Evolutionary conservation across 2,329 filamentous ascomycete genomes (phyloP).

Genomic region (Sporothrix dimorphospora): DNA sequence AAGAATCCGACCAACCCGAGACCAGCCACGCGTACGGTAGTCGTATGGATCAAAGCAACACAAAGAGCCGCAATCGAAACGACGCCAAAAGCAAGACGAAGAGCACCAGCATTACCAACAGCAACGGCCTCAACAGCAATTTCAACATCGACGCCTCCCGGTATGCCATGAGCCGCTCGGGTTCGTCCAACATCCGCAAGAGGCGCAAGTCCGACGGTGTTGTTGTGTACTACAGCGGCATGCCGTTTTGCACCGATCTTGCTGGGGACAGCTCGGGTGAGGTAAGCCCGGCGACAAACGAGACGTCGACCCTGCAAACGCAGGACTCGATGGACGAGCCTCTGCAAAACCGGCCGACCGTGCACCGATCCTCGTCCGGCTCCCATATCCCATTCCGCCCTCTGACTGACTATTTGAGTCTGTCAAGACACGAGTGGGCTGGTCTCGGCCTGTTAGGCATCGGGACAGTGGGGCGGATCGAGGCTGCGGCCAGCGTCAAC

Average conservation of each 20-base stretch:
- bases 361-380: conserved; percentile 53
- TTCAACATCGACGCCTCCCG: conserved; percentile 49
- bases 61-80: background rate
- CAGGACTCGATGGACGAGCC: conserved; percentile 35
- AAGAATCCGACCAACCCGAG: conserved; percentile 49
- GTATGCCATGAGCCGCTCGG: conserved; percentile 54
- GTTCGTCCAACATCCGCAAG: conserved; percentile 50
- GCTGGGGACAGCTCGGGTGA: conserved; percentile 62
- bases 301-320: conserved; percentile 51
- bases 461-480: conserved; percentile 30
- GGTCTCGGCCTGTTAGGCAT: conserved; percentile 20
- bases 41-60: background rate
- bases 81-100: conserved; percentile 44
- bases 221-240: conserved; percentile 82
- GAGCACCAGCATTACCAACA: conserved; percentile 1
- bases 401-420: conserved; percentile 46
- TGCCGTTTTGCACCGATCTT: conserved; percentile 79
- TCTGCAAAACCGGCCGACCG: conserved; percentile 35
- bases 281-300: conserved; percentile 51
- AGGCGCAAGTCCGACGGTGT: conserved; percentile 68
- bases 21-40: conserved; percentile 44
- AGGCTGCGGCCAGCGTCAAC: conserved; percentile 33
- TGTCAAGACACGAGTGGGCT: conserved; percentile 31
- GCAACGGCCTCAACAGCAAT: conserved; percentile 48
- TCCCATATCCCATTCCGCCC: conserved; percentile 55